Evolutionary conservation across 768 basidiomycete species (phyloP), one percentile per base, ranked within the genome.

Genomic region (Boletus rubroflammeus): DNA sequence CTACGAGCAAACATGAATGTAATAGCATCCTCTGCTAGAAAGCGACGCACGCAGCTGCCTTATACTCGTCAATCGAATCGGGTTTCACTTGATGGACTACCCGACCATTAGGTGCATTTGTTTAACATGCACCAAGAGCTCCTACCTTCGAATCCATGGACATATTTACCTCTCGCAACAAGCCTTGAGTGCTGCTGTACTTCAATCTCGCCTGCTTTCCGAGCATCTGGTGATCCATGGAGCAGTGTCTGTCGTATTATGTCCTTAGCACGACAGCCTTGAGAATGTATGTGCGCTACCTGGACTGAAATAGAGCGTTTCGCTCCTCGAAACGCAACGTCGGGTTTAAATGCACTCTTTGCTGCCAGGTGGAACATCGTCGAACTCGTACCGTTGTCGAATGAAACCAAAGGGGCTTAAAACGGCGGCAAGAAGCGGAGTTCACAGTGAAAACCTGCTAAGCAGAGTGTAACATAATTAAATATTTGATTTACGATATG

Each of bases 201-300:
- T 53, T 88, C 86, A 35, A 83, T 72, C 47, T 90, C 89, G 38
- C 93, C 90, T 41, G 85, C 90, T 64, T 80, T 78, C 73, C 90
- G 88, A 42, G 95, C 95, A 65, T 93, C 86, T 43, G 85, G 85
- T 29, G 92, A 94, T n/a, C 97, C 97, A 71, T 98, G 94, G 54
- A 99, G 75, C 51, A 99, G 69, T 19, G 88, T 83, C 93, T 94
- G 72, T 28, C 47, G 49, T 63, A 56, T 52, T 65, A 56, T 52
- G 59, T 45, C 62, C 53, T 63, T 60, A 71, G 65, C 70, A 62
- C 56, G 50, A 56, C 55, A 54, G 62, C 63, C 70, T 58, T 46
- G 50, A 45, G 44, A 54, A 51, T 57, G 19, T 51, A 47, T 38
- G 45, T 56, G 61, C 43, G 56, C 53, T 73, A 85, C 84, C 81